phyloP scores from a whole-genome alignment of 2,329 filamentous ascomycete genomes.

The Aspergillus sp. region DNA sequence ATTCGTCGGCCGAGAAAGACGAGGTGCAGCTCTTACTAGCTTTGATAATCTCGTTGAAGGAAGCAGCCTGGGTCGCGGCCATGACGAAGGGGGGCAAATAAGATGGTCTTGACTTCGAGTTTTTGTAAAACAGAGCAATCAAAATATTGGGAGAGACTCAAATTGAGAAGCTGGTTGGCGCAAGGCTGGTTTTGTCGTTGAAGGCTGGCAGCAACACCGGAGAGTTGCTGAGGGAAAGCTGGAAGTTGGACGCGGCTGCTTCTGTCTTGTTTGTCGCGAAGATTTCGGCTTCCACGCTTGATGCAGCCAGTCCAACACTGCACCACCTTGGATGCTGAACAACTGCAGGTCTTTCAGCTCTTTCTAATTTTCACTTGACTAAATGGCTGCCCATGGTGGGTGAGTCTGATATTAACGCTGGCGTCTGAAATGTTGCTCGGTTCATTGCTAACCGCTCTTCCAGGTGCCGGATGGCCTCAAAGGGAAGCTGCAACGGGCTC shows the following conservation, averaged over 20 bases:
- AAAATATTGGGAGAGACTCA: neutral
- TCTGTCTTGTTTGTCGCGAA: neutral
- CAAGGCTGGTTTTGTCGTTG: neutral
- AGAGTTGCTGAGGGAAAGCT: slow-evolving; percentile 7
- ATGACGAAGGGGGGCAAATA: slow-evolving; percentile 25
- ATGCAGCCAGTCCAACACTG: slow-evolving; percentile 12
- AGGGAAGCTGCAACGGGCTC: slow-evolving; percentile 13
- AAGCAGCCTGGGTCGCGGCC: slow-evolving; percentile 39
- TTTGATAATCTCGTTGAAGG: slow-evolving; percentile 54
- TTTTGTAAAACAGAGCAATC: neutral
- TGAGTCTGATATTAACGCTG: neutral
- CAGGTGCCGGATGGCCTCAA: neutral
- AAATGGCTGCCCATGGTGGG: neutral
- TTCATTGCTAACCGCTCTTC: neutral
- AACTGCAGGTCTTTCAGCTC: neutral
- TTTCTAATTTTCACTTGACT: neutral
- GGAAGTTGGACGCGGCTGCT: slow-evolving; percentile 4
- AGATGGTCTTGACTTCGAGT: neutral
- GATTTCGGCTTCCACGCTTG: neutral
- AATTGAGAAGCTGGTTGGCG: neutral
- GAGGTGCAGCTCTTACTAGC: slow-evolving; percentile 40
- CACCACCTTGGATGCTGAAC: slow-evolving; percentile 6
- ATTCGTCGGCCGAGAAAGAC: neutral
- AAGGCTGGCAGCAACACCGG: neutral
- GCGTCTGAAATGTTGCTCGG: neutral